phyloP scores from a whole-genome alignment of 495 filamentous ascomycete species.

The Penicillium cinerascens region DNA sequence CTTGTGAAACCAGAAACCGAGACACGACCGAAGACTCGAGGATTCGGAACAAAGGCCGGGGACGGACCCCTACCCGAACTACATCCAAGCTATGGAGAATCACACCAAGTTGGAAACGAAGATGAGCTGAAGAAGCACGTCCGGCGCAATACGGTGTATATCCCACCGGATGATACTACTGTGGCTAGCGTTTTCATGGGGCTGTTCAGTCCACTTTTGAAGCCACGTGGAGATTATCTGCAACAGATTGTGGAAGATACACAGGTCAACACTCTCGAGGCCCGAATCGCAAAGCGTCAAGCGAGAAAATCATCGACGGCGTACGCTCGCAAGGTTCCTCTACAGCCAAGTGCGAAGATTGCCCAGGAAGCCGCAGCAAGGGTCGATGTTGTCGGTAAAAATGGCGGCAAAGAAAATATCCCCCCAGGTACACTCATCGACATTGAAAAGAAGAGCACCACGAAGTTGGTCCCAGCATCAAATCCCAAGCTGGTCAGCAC shows the following conservation, averaged over 20 bases:
- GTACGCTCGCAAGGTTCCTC: constrained; percentile 29
- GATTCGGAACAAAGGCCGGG: neutral
- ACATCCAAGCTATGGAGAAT: constrained; percentile 10
- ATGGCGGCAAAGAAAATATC: constrained; percentile 48
- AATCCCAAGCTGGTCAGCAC: constrained; percentile 8
- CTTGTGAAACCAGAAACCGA: constrained; percentile 8
- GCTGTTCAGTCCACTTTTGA: constrained; percentile 36
- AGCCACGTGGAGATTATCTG: neutral
- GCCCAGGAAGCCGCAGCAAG: constrained; percentile 27
- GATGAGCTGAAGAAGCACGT: constrained; percentile 28
- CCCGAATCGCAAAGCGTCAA: constrained; percentile 26
- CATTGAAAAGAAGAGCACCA: constrained; percentile 14
- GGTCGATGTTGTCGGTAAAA: constrained; percentile 38
- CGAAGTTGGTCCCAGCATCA: neutral
- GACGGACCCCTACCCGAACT: constrained; percentile 14
- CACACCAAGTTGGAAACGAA: neutral
- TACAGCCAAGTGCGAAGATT: constrained; percentile 35
- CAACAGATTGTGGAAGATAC: constrained; percentile 11
- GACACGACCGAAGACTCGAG: neutral
- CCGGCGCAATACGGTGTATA: constrained; percentile 38
- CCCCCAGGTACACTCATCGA: constrained; percentile 32
- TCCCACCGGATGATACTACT: constrained; percentile 41
- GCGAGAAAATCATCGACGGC: constrained; percentile 25
- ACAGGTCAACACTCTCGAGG: constrained; percentile 24
- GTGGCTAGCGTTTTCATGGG: constrained; percentile 42